Base-by-base conservation (phyloP, 1,284 basidiomycete genomes). In the Tilletiopsis washingtonensis region DNA sequence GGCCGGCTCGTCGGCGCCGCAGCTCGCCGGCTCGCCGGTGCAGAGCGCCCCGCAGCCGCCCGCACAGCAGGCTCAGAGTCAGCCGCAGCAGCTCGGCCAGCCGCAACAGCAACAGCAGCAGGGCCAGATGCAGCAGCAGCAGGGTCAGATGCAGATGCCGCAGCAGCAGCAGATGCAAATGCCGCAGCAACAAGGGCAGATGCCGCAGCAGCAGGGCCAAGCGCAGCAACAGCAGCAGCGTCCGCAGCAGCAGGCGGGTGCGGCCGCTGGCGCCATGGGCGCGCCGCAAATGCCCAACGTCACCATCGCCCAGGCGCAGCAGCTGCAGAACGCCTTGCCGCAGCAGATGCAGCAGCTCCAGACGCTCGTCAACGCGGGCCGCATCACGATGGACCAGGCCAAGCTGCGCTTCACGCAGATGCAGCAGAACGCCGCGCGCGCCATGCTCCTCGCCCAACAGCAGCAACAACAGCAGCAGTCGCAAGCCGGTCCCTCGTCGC, bases 331-430 rank as follows among this genome's bases (percentile, higher is more conserved):
- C 21, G 47, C 47, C 3, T 27, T 56, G 27, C 57, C 59, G 9
- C 56, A 61, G 47, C 66, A 68, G 42, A 58, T 67, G 60, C 44
- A 53, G 14, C 64, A 64, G 43, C 46, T 68, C 20, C 64, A 66
- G 47, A 52, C 55, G 3, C 51, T 67, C 9, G 62, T 68, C 4
- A 37, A 56, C 2, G 39, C 56, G 2, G 62, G 60, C 15, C 24
- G 43, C 19, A 63, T 69, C 48, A 57, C 64, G 23, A 61, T 61
- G 17, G 62, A 69, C 48, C 60, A 67, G 46, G 67, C 67, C 5
- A 57, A 57, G 32, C 59, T 61, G 25, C 62, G 61, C 12, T 40
- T 15, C 12, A 6, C 39, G 36, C 39, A 47, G n/a, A 3, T 47
- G 38, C 46, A 47, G 36, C 25, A 40, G 7, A 34, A 32, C 11